These are phyloP conservation scores for Zygnema circumcarinatum DNA, from an alignment of 139 green algal genomes.

Conservation along the genomic window DNA sequence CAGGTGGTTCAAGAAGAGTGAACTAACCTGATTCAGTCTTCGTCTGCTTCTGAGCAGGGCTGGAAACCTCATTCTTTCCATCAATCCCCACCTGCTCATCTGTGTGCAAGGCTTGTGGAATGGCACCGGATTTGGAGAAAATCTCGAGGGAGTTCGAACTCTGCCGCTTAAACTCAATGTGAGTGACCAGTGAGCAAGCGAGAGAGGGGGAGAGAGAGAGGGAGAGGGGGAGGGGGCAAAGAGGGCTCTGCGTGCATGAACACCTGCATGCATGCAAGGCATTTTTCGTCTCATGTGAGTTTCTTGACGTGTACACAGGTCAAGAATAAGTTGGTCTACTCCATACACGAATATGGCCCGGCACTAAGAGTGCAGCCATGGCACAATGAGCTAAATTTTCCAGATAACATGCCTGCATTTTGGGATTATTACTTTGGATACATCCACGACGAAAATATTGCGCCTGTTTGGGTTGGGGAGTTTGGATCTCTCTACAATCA, in stretches of 20 bases:
- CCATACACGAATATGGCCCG: constrained; percentile 44
- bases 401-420: neutral
- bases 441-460: constrained; percentile 17
- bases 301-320: neutral
- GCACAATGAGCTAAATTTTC: constrained; percentile 16
- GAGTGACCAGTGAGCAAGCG: no score
- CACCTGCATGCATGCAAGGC: no score
- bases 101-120: constrained; percentile 15
- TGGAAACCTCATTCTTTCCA: neutral
- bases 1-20: no score
- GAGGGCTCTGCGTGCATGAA: no score
- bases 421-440: constrained; percentile 29
- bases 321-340: constrained; percentile 40
- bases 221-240: no score
- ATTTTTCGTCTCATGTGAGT: no score
- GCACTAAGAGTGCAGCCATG: constrained; percentile 7
- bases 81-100: constrained; percentile 17
- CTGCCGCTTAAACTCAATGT: constrained; percentile 2
- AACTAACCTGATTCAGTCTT: no score
- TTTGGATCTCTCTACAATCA: constrained; percentile 17
- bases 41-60: constrained; percentile 3
- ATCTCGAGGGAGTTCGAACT: neutral
- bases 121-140: neutral
- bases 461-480: constrained; percentile 42
- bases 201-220: no score